Evolutionary conservation across 768 basidiomycete species (phyloP), one percentile per base, ranked within the genome.

Genomic region (Tricholoma hemisulphureum): DNA sequence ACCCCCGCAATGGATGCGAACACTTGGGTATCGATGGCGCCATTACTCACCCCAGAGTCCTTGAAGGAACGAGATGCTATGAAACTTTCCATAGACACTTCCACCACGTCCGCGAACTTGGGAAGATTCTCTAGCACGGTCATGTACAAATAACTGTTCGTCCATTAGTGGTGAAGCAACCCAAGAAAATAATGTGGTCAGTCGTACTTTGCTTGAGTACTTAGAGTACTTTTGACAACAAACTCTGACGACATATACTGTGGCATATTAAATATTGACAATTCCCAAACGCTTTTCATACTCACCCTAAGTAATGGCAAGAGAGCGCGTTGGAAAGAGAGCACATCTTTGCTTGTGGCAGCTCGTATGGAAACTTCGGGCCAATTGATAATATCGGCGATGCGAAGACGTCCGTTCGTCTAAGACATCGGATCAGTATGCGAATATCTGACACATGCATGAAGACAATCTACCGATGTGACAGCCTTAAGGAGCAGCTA

Each of bases 271-370:
- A 11, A 28, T 29, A 39, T 26, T 18, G 34, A 29, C 29, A 61
- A 23, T 6, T 26, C 29, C 14, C 6, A 24, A 29, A 20, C 14
- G 39, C 13, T 13, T 16, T 16, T 13, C 13, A 53, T 10, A 56
- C 62, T 34, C 58, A 85, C 86, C 31, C 77, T 70, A n/a, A 88
- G 67, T 16, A 88, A 59, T 0, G 81, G 82, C 6, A 87, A 61
- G 59, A 80, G 77, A 0, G 81, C 85, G 24, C 78, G 69, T 59
- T 88, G 84, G 57, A 88, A 89, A 2, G 87, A 87, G 7, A 88
- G 72, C 0, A 65, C 59, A 0, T 68, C 61, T 0, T 61, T 58
- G 49, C 57, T 63, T n/a, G 70, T 71, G 32, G 74, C 80, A 2
- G 77, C 75, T 8, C 59, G 56, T 2, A 67, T 63, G 10, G 76